These are phyloP conservation scores for Cladosporium sp. DNA, from an alignment of 2,329 filamentous ascomycete genomes.

Conservation along the genomic window DNA sequence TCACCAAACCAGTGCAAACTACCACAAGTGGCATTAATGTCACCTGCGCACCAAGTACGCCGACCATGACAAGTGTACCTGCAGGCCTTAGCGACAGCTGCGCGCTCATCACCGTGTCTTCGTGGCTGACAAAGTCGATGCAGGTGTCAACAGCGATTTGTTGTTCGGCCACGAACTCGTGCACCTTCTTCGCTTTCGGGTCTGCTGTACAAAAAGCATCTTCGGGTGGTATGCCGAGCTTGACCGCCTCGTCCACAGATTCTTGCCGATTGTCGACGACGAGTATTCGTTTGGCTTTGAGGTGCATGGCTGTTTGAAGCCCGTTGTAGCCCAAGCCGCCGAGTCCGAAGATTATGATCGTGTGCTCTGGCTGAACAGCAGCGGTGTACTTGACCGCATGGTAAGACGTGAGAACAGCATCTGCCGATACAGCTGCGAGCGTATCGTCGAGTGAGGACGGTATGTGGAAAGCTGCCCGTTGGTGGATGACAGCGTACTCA, in stretches of 20 bases:
- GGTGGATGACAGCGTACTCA: constrained; percentile 39
- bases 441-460: constrained; percentile 19
- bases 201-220: constrained; percentile 31
- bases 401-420: constrained; percentile 45
- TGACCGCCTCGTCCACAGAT: constrained; percentile 33
- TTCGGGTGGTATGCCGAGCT: constrained; percentile 34
- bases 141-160: constrained; percentile 27
- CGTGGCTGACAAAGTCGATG: constrained; percentile 29
- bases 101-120: constrained; percentile 24
- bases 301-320: constrained; percentile 47
- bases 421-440: constrained; percentile 42
- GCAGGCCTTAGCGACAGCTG: constrained; percentile 25
- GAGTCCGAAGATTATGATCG: constrained; percentile 44
- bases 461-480: constrained; percentile 29
- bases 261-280: constrained; percentile 39
- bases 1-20: constrained; percentile 23
- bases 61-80: constrained; percentile 27
- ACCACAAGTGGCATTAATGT: constrained; percentile 22
- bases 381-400: constrained; percentile 42
- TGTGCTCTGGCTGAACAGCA: constrained; percentile 39
- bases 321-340: constrained; percentile 47
- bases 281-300: constrained; percentile 42
- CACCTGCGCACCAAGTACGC: constrained; percentile 23
- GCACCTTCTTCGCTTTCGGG: constrained; percentile 17
- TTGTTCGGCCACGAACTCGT: constrained; percentile 23